phyloP scores from a whole-genome alignment of 2,329 filamentous ascomycete genomes.

The Colletotrichum agaves region DNA sequence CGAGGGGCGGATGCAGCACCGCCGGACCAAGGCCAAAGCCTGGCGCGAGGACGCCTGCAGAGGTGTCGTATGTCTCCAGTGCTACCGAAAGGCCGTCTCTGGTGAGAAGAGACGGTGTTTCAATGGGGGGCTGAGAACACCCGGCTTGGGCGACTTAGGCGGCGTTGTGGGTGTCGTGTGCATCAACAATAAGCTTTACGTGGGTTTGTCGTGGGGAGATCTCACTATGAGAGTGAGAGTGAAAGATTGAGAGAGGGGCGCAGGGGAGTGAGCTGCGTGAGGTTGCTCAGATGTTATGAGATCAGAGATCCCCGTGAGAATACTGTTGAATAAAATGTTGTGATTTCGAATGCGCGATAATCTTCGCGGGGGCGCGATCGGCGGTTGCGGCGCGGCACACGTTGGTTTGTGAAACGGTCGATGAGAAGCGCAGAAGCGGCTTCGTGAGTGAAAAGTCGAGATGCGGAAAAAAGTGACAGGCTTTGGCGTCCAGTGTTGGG shows the following conservation, averaged over 20 bases:
- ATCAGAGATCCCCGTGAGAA: not conserved
- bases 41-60: conserved; percentile 47
- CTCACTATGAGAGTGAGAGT: conserved; percentile 13
- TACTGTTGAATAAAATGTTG: not conserved
- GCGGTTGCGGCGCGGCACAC: not conserved
- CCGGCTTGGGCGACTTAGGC: conserved; percentile 10
- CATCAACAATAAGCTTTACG: conserved; percentile 16
- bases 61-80: conserved; percentile 50
- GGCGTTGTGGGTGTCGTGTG: conserved; percentile 9
- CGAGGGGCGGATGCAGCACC: conserved; percentile 41
- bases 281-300: not conserved
- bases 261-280: not conserved
- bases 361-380: not conserved
- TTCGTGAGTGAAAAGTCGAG: conserved; percentile 29
- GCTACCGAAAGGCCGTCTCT: conserved; percentile 44
- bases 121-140: conserved; percentile 13
- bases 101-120: conserved; percentile 32
- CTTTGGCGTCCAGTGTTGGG: not conserved
- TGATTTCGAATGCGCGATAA: not conserved
- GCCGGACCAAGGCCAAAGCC: conserved; percentile 48
- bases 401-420: conserved; percentile 6
- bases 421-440: not conserved
- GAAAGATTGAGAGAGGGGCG: not conserved
- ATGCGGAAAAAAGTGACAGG: conserved; percentile 25
- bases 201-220: not conserved